Base-by-base conservation (phyloP, 768 basidiomycete genomes). In the Auricularia heimuer region DNA sequence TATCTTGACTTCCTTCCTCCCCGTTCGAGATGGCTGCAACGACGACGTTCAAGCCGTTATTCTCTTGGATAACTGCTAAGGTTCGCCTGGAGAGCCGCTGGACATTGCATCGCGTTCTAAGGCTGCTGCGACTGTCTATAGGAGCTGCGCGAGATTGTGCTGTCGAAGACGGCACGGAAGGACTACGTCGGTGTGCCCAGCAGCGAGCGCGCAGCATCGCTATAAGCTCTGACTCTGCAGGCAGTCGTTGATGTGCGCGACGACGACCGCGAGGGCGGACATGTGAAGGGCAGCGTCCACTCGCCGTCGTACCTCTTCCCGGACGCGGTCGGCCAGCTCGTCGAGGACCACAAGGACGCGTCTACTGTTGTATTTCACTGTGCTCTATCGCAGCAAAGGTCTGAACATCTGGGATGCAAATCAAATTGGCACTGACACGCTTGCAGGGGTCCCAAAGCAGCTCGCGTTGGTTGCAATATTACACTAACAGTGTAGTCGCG, bases 161-260 rank as follows among this genome's bases (percentile, higher is more conserved):
- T 51, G 71, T 81, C 80, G 64, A 85, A 85, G 70, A 75, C 77
- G 37, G 76, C 83, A 7, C 75, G 78, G 70, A 83, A 84, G 72
- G 89, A 92, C 71, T 93, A 86, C 71, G 73, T 87, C 36, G 47
- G 47, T 51, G 6, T 6, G 47, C 11, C 47, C 18, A 3, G 47
- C 47, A 18, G 6, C 6, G 6, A 18, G 47, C 47, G 10, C 16
- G 10, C 11, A 16, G 1, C 47, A 51, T 18, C 18, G 47, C 47
- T 6, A 51, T 21, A 51, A 29, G 21, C 47, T 10, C 18, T 18
- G 18, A 21, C 6, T 11, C 44, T 3, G 21, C 14, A 51, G 14
- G 21, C 47, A 51, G 81, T 94, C 54, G 82, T 94, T 47, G 92
- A 94, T 73, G 92, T 94, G 37, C 86, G 92, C n/a, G 91, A 92